Base-by-base conservation (phyloP, 2,329 filamentous ascomycete genomes). In the Aspergillus sp. region DNA sequence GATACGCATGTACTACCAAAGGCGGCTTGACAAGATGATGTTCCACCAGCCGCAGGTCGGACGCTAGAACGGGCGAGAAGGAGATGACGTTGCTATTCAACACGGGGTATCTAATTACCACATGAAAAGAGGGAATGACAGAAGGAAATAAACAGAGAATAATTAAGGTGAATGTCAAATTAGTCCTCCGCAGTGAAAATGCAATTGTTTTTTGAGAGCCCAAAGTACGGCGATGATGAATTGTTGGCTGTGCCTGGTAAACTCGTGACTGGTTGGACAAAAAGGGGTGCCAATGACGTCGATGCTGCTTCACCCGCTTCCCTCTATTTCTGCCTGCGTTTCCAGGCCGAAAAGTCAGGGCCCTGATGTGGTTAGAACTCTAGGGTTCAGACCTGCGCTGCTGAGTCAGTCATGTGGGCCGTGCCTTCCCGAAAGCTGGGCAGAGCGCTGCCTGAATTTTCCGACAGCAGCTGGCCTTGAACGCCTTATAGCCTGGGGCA, bases 401-500 rank as follows among this genome's bases (percentile, higher is more conserved):
- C 34, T 58, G 54, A 51, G 22, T 52, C 39, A 44, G 15, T 8
- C 12, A n/a, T 37, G 34, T n/a, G 34, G 34, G 34, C 12, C 27
- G 27, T 30, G 27, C 27, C 27, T 11, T 30, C 27, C 27, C 27
- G 27, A 30, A 30, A 30, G 27, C 27, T 34, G 46, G 46, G 22
- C 17, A n/a, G 37, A 34, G 33, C 13, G 27, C 30, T 49, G 46
- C 46, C 46, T 49, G 46, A 49, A 22, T 37, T 49, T 49, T 49
- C 48, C 48, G 48, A 40, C 15, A 34, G 54, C 60, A 66, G 59
- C 41, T 30, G 37, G 30, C 20, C 11, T 22, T 15, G 4, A n/a
- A 15, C 51, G 42, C 54, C 59, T 60, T 54, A 8, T 19, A 48
- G 71, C 70, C 72, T 73, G 52, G 27, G 68, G 68, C 64, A 49